Evolutionary conservation across 1,284 basidiomycete species (phyloP), one percentile per base, ranked within the genome.

Genomic region (Hemileia vastatrix): DNA sequence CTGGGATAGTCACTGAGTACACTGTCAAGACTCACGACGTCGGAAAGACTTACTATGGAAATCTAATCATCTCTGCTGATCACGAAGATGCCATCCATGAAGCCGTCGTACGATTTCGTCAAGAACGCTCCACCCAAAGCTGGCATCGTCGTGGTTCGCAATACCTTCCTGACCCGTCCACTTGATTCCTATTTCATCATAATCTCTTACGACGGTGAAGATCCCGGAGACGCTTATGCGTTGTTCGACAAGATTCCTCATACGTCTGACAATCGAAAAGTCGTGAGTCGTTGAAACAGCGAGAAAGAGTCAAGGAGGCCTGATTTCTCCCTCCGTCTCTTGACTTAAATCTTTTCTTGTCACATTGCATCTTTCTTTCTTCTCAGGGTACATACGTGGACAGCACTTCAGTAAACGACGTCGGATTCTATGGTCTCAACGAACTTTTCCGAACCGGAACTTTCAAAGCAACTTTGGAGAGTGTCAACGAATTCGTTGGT

Each of bases 1-100:
- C 66, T 51, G 69, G 69, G 15, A 48, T 70, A 13, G 69, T 70
- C n/a, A 68, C 67, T 1, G 32, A 18, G 0, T 70, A 70, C 63
- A 33, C 54, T 11, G 53, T 66, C 0, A 49, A 19, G n/a, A 64
- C 64, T 0, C 64, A 57, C 55, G 54, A 54, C 9, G 49, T 49
- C 23, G 63, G 63, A 31, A 61, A 3, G 9, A 36, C 53, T 48
- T 52, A 31, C 24, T 47, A 45, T 47, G 63, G 63, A 33, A 13
- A 44, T 8, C 19, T 64, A 18, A 53, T 63, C 43, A 54, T 60
- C 36, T 21, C 9, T 24, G n/a, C 19, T 6, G 32, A 62, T 32
- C 60, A 64, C 11, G 13, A n/a, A 18, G 47, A 8, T 8, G 31
- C 43, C 15, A 49, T 61, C 4, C 18, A 40, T 15, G 9, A 64